Base-by-base conservation (phyloP, 805 yeast species). In the Zygosaccharomyces siamensis region DNA sequence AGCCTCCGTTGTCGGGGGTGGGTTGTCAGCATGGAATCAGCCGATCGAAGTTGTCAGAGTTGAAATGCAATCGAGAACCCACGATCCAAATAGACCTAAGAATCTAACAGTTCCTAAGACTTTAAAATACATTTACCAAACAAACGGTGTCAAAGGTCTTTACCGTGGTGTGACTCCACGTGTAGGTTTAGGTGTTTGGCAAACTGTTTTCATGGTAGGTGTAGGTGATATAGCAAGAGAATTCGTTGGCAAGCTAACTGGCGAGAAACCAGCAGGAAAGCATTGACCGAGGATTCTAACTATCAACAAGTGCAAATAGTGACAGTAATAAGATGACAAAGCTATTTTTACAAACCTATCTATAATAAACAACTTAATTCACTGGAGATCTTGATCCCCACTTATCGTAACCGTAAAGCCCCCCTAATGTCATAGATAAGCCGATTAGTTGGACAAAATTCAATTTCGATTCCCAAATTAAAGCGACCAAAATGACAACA, bases 151-250 rank as follows among this genome's bases (percentile, higher is more conserved):
- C 50, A 82, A 80, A 71, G 99, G 99, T 50, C 78, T 93, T 54
- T 93, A 90, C 68, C 80, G 96, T 69, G 99, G 99, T 66, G 97
- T 90, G 39, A 82, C 98, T 12, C 98, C 99, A 59, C 86, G 99
- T 77, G 80, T 93, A 58, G 97, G 96, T 48, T 78, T 93, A 56
- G 95, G 98, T 62, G 84, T 92, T 54, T 93, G 98, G 97, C 99
- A 93, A 75, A 92, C 98, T 2, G 89, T 92, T 40, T 92, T 95
- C 69, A 92, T 92, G 98, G 98, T 92, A 51, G 97, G 96, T 10
- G 81, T 93, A 58, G 99, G 98, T 68, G 99, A 93, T 65, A 87
- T 89, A 70, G 89, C 89, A 30, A 84, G 81, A 67, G 89, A 83
- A 48, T 74, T 75, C 48, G 84, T 84, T 45, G 87, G 76, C 28